Percentiles rank a stretch among this genome's conserved stretches.
Evolutionary conservation across 2,329 filamentous ascomycete species (phyloP).

Genomic region (Calonectria pseudoreteaudii): DNA sequence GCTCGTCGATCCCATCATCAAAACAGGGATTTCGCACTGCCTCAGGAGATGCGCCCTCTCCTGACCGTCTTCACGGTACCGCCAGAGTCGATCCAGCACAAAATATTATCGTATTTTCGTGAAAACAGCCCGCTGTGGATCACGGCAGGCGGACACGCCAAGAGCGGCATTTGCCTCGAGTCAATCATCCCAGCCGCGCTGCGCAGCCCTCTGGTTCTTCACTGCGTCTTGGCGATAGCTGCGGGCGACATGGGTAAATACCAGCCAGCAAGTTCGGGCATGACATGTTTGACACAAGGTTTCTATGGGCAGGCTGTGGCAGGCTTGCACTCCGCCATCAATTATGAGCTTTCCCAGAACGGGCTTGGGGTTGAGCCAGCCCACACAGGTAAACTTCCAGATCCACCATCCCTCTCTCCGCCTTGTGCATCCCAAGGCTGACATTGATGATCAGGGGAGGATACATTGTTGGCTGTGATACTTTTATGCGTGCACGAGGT

Average conservation of each 20-base stretch:
- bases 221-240: neutral
- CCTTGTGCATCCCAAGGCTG: neutral
- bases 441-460: neutral
- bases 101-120: neutral
- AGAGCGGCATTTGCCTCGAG: neutral
- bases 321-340: neutral
- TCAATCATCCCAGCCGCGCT: neutral
- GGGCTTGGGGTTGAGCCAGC: neutral
- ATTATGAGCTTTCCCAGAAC: neutral
- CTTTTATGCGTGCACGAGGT: neutral
- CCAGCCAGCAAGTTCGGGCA: neutral
- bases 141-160: neutral
- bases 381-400: neutral
- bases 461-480: neutral
- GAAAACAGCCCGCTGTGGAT: neutral
- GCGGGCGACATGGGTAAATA: neutral
- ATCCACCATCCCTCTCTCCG: neutral
- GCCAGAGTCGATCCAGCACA: neutral
- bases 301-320: neutral
- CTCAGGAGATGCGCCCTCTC: neutral
- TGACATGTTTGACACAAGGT: neutral
- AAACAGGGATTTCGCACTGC: neutral
- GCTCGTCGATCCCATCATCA: neutral
- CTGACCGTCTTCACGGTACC: neutral
- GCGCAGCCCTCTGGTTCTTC: neutral